phyloP scores from a whole-genome alignment of 148 eudicot species.

The Chenopodium suecicum region DNA sequence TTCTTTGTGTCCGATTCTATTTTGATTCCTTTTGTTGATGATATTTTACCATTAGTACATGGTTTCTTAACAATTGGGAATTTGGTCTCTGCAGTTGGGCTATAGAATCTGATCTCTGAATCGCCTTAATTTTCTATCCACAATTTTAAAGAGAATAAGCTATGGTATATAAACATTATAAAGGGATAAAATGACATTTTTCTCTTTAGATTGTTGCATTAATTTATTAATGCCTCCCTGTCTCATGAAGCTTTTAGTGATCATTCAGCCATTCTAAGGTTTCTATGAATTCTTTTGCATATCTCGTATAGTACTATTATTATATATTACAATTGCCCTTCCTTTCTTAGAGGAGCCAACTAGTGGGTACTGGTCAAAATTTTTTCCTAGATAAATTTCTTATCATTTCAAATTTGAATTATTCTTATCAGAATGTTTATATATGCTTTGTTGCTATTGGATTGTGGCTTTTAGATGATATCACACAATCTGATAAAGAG shows the following conservation, averaged over 20 bases:
- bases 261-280: not conserved
- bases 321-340: not conserved
- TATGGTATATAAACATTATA: no score
- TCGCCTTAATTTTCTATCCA: not conserved
- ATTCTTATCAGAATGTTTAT: conserved; percentile 4
- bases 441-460: conserved; percentile 20
- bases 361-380: not conserved
- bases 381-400: not conserved
- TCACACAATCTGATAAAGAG: conserved; percentile 55
- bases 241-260: not conserved
- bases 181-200: not conserved
- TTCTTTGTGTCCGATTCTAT: not conserved
- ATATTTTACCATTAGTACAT: not conserved
- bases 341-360: not conserved
- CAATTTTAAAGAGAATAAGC: not conserved
- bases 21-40: not conserved
- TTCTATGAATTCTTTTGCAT: not conserved
- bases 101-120: not conserved
- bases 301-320: not conserved
- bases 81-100: not conserved
- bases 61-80: not conserved
- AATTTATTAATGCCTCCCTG: not conserved
- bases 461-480: conserved; percentile 62
- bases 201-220: not conserved
- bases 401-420: not conserved